Conservation (phyloP, 306 rosid genomes). For the Fragaria vesca region DNA sequence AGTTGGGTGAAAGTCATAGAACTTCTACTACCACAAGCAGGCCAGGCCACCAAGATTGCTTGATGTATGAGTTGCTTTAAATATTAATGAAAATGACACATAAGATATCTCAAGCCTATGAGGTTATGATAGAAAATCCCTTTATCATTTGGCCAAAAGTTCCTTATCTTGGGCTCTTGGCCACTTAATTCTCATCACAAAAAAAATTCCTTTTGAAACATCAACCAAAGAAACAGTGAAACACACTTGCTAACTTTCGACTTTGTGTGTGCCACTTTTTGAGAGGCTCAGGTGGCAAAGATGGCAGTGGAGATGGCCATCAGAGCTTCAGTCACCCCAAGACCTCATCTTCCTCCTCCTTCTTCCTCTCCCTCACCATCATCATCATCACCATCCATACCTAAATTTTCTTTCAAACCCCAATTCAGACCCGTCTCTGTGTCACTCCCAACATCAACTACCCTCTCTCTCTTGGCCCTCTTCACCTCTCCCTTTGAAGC, state of each 20-base stretch:
- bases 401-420: conserved; percentile 36
- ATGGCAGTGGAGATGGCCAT: conserved; percentile 61
- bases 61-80: neutral
- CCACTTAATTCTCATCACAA: conserved; percentile 53
- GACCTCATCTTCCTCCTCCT: conserved; percentile 39
- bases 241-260: neutral
- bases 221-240: neutral
- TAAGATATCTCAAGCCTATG: conserved; percentile 15
- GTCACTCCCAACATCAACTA: conserved; percentile 60
- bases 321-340: conserved; percentile 59
- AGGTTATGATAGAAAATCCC: neutral
- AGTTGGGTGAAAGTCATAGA: neutral
- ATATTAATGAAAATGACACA: conserved; percentile 23
- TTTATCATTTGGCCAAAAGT: conserved; percentile 10
- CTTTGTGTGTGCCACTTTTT: neutral
- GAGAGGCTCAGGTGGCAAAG: conserved; percentile 22
- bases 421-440: conserved; percentile 42
- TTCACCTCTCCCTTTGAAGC: conserved; percentile 63
- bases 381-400: conserved; percentile 20
- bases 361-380: conserved; percentile 1
- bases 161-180: conserved; percentile 36
- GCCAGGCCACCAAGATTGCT: neutral
- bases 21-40: neutral
- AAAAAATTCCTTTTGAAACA: neutral
- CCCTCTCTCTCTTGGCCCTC: conserved; percentile 71